Evolutionary conservation across 2,329 filamentous ascomycete species (phyloP), one percentile per base, ranked within the genome.

Genomic region (Rugonectria rugulosa): DNA sequence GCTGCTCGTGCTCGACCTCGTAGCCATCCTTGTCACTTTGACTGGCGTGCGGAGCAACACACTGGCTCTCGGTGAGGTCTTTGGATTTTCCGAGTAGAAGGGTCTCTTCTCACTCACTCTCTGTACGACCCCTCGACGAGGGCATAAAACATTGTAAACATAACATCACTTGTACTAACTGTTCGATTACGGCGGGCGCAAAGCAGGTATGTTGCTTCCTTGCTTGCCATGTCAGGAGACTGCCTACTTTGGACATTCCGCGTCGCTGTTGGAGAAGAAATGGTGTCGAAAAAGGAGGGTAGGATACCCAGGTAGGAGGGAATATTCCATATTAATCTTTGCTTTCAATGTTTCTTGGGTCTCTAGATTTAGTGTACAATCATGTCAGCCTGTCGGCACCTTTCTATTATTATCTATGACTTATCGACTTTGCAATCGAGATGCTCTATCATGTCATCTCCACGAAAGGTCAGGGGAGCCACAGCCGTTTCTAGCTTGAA

Each of bases 51-150:
- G 93, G 68, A 88, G 84, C 69, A 96, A 92, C 71, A 88, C 88
- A 3, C 71, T 91, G 59, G 91, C 92, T 63, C 86, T 97, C 10
- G 87, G 86, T 6, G 92, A 96, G 68, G 87, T 97, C 3, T 98
- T 98, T 84, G 94, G 95, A 12, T 95, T 88, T 83, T 82, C 81
- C 2, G 81, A 84, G 53, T 83, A 67, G 40, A 42, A 29, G 19
- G 14, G 8, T 20, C n/a, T 5, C 4, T 10, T 20, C 27, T 8
- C 15, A 31, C n/a, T 38, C 10, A 29, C 19, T 21, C 21, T 24
- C 14, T 6, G 11, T 42, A 24, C 27, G 15, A 27, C 14, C 20
- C 29, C 23, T 41, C n/a, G 14, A n/a, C 15, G 4, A 15, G 34
- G 24, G 19, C 6, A 36, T 6, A 3, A 4, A 29, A 34, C 40